phyloP scores from a whole-genome alignment of 1,139 yeast genomes.

The Diutina mesorugosa region DNA sequence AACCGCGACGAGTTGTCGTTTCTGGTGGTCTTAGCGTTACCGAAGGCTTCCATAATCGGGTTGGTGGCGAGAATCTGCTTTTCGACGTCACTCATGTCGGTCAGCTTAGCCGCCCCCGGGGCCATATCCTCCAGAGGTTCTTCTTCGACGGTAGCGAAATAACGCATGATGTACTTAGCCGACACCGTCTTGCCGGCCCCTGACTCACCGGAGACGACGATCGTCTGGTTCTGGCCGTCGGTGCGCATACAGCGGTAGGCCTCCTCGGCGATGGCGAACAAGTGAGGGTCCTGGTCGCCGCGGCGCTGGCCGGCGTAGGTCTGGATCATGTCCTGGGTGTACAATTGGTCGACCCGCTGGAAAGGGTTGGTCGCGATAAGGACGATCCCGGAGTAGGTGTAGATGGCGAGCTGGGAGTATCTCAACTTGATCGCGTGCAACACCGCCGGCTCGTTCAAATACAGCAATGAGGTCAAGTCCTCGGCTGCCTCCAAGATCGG shows the following conservation, averaged over 20 bases:
- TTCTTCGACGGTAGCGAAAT: constrained; percentile 89
- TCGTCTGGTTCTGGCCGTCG: constrained; percentile 79
- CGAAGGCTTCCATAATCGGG: constrained; percentile 97
- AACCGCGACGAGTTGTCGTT: constrained; percentile 96
- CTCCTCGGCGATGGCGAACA: constrained; percentile 96
- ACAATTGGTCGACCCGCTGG: constrained; percentile 80
- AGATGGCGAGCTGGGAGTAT: constrained; percentile 78
- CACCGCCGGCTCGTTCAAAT: constrained; percentile 92
- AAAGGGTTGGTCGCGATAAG: constrained; percentile 95
- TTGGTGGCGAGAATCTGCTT: constrained; percentile 92
- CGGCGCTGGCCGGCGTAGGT: constrained; percentile 87
- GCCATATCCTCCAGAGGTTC: constrained; percentile 14
- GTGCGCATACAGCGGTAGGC: constrained; percentile 94
- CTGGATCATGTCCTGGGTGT: constrained; percentile 84
- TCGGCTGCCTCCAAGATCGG: constrained; percentile 90
- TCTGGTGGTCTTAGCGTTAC: constrained; percentile 95
- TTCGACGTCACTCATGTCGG: constrained; percentile 85
- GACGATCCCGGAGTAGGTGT: constrained; percentile 95
- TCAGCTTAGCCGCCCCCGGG: constrained; percentile 31
- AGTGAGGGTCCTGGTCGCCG: constrained; percentile 92
- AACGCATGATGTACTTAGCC: constrained; percentile 95
- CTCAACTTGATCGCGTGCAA: constrained; percentile 87
- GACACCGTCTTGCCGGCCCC: constrained; percentile 99
- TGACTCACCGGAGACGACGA: constrained; percentile 94
- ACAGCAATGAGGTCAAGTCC: constrained; percentile 84